phyloP scores from a whole-genome alignment of 2,329 filamentous ascomycete genomes.

The Aspergillus viridinutans region DNA sequence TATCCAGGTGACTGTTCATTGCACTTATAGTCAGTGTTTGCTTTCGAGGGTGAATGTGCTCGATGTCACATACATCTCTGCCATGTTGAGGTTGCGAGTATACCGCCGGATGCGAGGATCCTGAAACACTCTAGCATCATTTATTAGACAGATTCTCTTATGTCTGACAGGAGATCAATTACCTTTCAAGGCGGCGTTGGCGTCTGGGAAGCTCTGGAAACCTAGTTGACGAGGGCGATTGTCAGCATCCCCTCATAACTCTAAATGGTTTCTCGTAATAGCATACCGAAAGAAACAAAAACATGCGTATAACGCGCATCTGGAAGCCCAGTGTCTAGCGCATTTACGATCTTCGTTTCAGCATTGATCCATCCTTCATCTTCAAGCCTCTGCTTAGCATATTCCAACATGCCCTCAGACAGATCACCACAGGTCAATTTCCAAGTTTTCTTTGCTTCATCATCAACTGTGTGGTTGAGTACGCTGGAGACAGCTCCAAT shows the following conservation, averaged over 20 bases:
- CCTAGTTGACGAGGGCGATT: constrained; percentile 7
- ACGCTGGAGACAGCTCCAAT: constrained; percentile 48
- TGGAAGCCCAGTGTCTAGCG: constrained; percentile 43
- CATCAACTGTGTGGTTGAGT: constrained; percentile 40
- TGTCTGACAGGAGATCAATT: neutral
- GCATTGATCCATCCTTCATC: constrained; percentile 47
- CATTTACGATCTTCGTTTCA: constrained; percentile 44
- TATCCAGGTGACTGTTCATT: constrained; percentile 23
- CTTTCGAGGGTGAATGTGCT: neutral
- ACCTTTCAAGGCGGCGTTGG: constrained; percentile 38
- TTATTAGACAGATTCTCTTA: neutral
- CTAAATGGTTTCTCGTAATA: neutral
- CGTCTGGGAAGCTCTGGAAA: constrained; percentile 45
- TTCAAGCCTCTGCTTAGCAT: constrained; percentile 37
- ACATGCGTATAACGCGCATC: constrained; percentile 43
- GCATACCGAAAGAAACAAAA: constrained; percentile 44
- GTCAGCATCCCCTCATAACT: neutral
- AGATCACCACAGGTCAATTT: constrained; percentile 50
- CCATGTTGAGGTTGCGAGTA: constrained; percentile 34
- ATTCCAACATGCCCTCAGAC: constrained; percentile 40
- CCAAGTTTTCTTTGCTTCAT: constrained; percentile 40
- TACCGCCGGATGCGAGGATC: constrained; percentile 33
- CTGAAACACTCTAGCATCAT: constrained; percentile 25
- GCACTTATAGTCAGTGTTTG: neutral
- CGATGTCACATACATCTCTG: constrained; percentile 22